These are phyloP conservation scores for Hemileia vastatrix DNA, from an alignment of 1,284 basidiomycete species.

Conservation along the genomic window DNA sequence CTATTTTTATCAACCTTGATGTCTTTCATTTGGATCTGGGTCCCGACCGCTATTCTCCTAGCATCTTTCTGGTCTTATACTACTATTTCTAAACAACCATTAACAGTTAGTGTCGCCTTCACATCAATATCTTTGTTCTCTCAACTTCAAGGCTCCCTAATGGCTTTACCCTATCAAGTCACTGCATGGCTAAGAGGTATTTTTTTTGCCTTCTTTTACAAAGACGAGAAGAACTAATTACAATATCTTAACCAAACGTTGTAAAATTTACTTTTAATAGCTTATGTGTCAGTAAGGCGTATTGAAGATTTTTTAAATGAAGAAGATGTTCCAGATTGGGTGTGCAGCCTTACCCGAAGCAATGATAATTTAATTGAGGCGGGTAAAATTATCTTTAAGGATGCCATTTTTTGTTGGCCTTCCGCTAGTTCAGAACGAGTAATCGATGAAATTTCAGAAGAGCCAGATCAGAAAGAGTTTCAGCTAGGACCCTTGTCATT, in stretches of 20 bases:
- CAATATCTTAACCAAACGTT: background rate
- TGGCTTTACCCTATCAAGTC: constrained; percentile 16
- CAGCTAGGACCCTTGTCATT: constrained; percentile 7
- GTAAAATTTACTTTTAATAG: background rate
- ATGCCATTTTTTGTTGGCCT: constrained; percentile 54
- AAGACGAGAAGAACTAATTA: background rate
- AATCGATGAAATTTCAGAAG: too few species aligned
- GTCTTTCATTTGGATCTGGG: constrained; percentile 44
- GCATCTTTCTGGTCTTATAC: constrained; percentile 48
- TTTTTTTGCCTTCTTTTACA: background rate
- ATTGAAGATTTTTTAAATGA: constrained; percentile 20
- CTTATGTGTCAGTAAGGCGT: constrained; percentile 42
- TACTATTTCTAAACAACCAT: constrained; percentile 8
- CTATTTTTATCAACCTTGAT: constrained; percentile 55
- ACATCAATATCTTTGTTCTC: constrained; percentile 36
- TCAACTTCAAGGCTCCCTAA: constrained; percentile 49
- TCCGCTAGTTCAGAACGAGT: constrained; percentile 4
- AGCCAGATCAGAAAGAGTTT: too few species aligned
- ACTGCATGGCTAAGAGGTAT: constrained; percentile 22
- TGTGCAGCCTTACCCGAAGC: constrained; percentile 12
- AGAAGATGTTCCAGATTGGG: constrained; percentile 22
- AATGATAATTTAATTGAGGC: constrained; percentile 1
- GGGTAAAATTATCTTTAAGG: background rate
- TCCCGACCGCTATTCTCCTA: constrained; percentile 18
- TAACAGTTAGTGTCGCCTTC: constrained; percentile 23